Percentiles rank a stretch among this genome's conserved stretches.
These are phyloP conservation scores for Ensete ventricosum DNA, from an alignment of 176 grass and related monocot species.

Conservation along the genomic window DNA sequence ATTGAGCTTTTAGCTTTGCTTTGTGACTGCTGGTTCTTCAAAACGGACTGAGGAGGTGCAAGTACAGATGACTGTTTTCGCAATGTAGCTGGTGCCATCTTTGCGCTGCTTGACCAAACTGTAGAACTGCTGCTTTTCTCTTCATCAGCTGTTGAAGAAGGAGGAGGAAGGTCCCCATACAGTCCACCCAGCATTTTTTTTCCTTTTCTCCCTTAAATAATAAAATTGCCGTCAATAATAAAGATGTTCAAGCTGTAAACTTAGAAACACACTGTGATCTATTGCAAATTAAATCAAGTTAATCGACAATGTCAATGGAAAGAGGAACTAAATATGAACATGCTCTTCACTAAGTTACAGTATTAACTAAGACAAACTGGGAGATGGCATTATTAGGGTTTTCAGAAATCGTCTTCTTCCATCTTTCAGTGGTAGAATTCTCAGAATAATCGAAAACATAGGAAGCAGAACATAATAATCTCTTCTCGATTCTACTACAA, in stretches of 20 bases:
- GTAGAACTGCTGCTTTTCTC: slow-evolving; percentile 60
- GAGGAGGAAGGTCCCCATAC: slow-evolving; percentile 93
- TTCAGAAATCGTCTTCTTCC: too few relatives aligned
- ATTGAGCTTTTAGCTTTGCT: slow-evolving; percentile 22
- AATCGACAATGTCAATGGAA: too few relatives aligned
- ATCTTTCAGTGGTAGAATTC: too few relatives aligned
- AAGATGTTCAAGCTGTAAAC: background rate
- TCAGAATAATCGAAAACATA: too few relatives aligned
- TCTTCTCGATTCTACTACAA: too few relatives aligned
- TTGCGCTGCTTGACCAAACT: slow-evolving; percentile 87
- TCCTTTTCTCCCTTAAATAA: background rate
- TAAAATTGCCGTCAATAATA: background rate
- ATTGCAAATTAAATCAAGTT: background rate
- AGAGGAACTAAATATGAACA: too few relatives aligned
- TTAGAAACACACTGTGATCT: background rate
- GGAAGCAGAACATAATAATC: too few relatives aligned
- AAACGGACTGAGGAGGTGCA: slow-evolving; percentile 52
- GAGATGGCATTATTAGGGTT: too few relatives aligned
- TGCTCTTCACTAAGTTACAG: too few relatives aligned
- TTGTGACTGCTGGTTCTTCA: slow-evolving; percentile 39
- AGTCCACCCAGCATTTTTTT: slow-evolving; percentile 71
- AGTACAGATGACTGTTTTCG: slow-evolving; percentile 67
- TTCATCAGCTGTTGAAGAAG: slow-evolving; percentile 61
- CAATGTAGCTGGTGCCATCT: slow-evolving; percentile 82
- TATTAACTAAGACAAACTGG: too few relatives aligned